Percentiles rank a stretch among this genome's conserved stretches.
phyloP scores from a whole-genome alignment of 371 early-diverging fungal species.

The Synchytrium microbalum region DNA sequence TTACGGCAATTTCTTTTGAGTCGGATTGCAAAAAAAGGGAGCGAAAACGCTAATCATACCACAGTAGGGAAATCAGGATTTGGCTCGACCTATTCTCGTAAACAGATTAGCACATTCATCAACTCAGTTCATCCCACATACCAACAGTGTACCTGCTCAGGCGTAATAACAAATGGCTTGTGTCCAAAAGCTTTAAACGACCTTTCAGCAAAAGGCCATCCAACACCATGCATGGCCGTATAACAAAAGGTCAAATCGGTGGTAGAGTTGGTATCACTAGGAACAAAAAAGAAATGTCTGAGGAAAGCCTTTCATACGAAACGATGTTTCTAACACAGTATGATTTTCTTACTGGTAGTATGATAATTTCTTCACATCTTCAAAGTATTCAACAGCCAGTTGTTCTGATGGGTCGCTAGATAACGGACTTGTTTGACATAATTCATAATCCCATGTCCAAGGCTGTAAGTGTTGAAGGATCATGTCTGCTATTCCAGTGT shows the following conservation, averaged over 20 bases:
- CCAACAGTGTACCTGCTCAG: constrained; percentile 48
- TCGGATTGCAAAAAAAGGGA: background rate
- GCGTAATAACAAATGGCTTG: constrained; percentile 53
- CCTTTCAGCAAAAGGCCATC: constrained; percentile 62
- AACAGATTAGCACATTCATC: constrained; percentile 2
- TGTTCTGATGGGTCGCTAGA: constrained; percentile 46
- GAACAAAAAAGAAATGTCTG: background rate
- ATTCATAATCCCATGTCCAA: constrained; percentile 66
- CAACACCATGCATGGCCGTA: constrained; percentile 96
- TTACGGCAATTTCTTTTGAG: background rate
- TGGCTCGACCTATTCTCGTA: constrained; percentile 33
- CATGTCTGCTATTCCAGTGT: constrained; percentile 66
- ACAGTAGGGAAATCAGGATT: constrained; percentile 94
- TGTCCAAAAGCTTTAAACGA: constrained; percentile 64
- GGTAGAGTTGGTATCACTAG: constrained; percentile 39
- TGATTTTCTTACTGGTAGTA: constrained; percentile 8
- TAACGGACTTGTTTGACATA: constrained; percentile 36
- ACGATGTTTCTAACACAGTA: background rate
- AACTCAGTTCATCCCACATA: background rate
- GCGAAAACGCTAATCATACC: constrained; percentile 32
- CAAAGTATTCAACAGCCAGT: constrained; percentile 60
- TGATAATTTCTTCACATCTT: constrained; percentile 33
- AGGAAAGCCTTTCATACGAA: background rate
- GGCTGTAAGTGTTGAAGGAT: constrained; percentile 51
- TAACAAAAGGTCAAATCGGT: constrained; percentile 67